phyloP scores from a whole-genome alignment of 202 grass and related monocot species.

The Elaeis oleifera region DNA sequence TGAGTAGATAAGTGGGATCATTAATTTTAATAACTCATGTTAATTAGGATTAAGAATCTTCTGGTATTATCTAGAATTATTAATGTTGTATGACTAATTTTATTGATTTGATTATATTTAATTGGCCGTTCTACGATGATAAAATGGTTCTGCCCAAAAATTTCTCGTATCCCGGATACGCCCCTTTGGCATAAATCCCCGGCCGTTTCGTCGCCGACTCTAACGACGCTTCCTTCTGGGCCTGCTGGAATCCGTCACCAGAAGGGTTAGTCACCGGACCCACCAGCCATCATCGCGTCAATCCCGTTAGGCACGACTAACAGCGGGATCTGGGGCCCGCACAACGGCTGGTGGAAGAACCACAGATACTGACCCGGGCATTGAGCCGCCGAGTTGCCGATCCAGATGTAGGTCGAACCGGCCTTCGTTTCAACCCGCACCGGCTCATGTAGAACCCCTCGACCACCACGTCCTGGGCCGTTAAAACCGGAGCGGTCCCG shows the following conservation, averaged over 20 bases:
- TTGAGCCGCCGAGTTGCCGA: conserved; percentile 33
- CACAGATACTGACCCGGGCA: conserved; percentile 50
- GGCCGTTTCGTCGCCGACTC: conserved; percentile 49
- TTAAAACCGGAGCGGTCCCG: conserved; percentile 38
- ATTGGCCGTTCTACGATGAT: too few relatives aligned
- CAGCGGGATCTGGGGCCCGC: conserved; percentile 46
- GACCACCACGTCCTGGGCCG: conserved; percentile 46
- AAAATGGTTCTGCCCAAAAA: too few relatives aligned
- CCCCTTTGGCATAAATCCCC: conserved; percentile 35
- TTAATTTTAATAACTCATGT: too few relatives aligned
- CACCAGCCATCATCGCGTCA: conserved; percentile 44
- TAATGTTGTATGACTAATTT: too few relatives aligned
- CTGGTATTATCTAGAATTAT: too few relatives aligned
- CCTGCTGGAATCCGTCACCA: conserved; percentile 67
- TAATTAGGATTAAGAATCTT: too few relatives aligned
- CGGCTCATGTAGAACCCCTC: conserved; percentile 12
- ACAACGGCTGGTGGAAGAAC: conserved; percentile 47
- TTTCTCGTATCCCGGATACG: too few relatives aligned
- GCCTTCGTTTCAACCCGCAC: conserved; percentile 27
- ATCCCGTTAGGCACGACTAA: conserved; percentile 43
- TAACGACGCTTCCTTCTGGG: conserved; percentile 40
- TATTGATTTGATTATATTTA: too few relatives aligned
- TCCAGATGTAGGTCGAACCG: conserved; percentile 30
- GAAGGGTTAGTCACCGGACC: conserved; percentile 36
- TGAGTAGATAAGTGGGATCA: too few relatives aligned